Base-by-base conservation (phyloP, 2,329 filamentous ascomycete species). In the Endoconidiophora polonica region DNA sequence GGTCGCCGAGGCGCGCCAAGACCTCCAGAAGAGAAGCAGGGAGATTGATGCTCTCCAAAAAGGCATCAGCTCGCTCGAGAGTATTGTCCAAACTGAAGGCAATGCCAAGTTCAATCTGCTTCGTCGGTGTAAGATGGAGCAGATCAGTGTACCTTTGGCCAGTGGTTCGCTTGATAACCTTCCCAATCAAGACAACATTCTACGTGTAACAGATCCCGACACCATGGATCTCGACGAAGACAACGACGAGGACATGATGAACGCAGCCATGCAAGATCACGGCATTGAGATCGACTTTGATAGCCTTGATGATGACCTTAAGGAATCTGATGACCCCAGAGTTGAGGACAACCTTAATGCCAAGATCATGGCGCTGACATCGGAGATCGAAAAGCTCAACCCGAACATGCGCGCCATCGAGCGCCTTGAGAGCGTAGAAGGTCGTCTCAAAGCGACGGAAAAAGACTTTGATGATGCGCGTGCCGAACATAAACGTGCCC, bases 381-480 rank as follows among this genome's bases (percentile, higher is more conserved):
- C 74, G 29, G 85, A 94, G 57, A 76, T 98, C 18, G 87, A 94
- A 61, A 94, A 94, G 65, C 81, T 96, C 64, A 88, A 91, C 54
- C 91, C 91, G 23, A 96, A 98, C 64, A 93, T 94, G 78, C 86
- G 90, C 58, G 91, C 90, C 6, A 86, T 88, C 65, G 87, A 96
- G 61, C 84, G 90, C 46, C 73, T 98, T 4, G 85, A 91, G 60
- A 81, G 79, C 20, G 88, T 94, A 6, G 84, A 94, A 63, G 75
- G 78, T 47, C 81, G 88, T 54, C 79, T 95, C 22, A 81, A 85
- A 56, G 75, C 81, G 53, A 90, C 86, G 1, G 88, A 95, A 58
- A 79, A 85, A 58, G 88, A 95, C 58, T 96, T 88, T 60, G 86
- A 94, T 57, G 78, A 86, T 55, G 84, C 90, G 1, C 84, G 87